Evolutionary conservation across 176 grass and related monocot species (phyloP), one percentile per base, ranked within the genome.

Genomic region (Zea luxurians): DNA sequence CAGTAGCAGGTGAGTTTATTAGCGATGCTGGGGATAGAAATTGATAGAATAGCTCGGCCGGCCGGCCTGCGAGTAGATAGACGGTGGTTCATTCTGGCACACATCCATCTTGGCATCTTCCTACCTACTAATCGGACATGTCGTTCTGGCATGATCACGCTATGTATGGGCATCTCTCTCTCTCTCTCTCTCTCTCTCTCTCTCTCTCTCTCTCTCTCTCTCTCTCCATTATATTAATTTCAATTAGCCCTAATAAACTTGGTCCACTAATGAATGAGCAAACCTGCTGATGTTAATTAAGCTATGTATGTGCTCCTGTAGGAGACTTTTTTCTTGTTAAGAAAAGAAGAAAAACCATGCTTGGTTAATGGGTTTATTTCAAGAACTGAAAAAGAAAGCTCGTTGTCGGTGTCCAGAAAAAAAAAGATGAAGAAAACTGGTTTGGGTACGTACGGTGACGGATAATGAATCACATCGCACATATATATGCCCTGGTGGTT

Each of bases 81-180:
- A 67, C 67, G 67, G 63, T 41, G 8, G 37, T 78, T 66, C 64
- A 21, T 59, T 1, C 8, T 52, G 76, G 37, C 76, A 20, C 76
- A 20, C 37, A 67, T 78, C 63, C 62, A 54, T 66, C 48, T 67
- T 78, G 76, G 64, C 54, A 48, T 21, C 53, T 66, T 78, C 76
- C 63, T 54, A 67, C 76, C 76, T 78, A 78, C 76, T 78, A 78
- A 78, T 78, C 76, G 21, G 2, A 8, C 34, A 9, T 37, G 34
- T 21, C 43, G 49, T 3, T 15, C 46, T 71, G 27, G 34, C 60
- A 61, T 48, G 46, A 40, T 66, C 36, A 70, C 17, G 11, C 41
- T 38, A 10, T 78, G 65, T 27, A 27, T 27, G 27, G 27, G 27
- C 27, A 27, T 27, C 27, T 27, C 27, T 27, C 27, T 27, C 27